phyloP scores from a whole-genome alignment of 768 basidiomycete genomes.

The Phallus indusiatus region DNA sequence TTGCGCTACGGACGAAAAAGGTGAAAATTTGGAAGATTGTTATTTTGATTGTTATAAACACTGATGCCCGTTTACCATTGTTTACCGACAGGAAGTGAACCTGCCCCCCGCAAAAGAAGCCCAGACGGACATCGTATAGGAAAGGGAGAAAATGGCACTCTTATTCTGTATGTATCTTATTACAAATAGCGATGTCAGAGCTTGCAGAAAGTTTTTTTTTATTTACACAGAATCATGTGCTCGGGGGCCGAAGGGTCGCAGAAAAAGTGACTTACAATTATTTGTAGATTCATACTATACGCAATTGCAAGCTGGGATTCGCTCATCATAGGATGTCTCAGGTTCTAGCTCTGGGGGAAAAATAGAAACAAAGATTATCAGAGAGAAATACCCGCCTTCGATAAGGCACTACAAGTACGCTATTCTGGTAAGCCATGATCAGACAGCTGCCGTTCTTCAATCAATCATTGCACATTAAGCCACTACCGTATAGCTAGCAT shows the following conservation, averaged over 20 bases:
- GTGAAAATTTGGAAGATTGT: no score
- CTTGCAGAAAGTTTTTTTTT: constrained; percentile 42
- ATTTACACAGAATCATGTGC: constrained; percentile 73
- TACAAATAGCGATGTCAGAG: background rate
- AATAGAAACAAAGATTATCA: no score
- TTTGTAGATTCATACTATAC: constrained; percentile 69
- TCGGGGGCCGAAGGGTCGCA: constrained; percentile 96
- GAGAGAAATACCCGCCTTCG: constrained; percentile 13
- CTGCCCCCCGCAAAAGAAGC: constrained; percentile 94
- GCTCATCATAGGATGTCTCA: constrained; percentile 49
- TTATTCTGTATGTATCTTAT: constrained; percentile 41
- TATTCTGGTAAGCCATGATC: constrained; percentile 60
- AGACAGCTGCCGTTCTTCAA: constrained; percentile 44
- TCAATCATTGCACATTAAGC: constrained; percentile 29
- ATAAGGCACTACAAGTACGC: constrained; percentile 53
- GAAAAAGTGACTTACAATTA: constrained; percentile 99
- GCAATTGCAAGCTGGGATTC: constrained; percentile 50
- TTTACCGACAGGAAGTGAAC: constrained; percentile 87
- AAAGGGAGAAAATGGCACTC: constrained; percentile 95
- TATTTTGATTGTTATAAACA: constrained; percentile 94
- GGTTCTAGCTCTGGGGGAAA: constrained; percentile 37
- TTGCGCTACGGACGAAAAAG: no score
- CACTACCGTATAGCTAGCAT: constrained; percentile 61
- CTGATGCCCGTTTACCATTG: constrained; percentile 84
- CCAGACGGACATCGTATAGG: constrained; percentile 97